phyloP scores from a whole-genome alignment of 306 rosid genomes.

The Echinosophora koreensis region DNA sequence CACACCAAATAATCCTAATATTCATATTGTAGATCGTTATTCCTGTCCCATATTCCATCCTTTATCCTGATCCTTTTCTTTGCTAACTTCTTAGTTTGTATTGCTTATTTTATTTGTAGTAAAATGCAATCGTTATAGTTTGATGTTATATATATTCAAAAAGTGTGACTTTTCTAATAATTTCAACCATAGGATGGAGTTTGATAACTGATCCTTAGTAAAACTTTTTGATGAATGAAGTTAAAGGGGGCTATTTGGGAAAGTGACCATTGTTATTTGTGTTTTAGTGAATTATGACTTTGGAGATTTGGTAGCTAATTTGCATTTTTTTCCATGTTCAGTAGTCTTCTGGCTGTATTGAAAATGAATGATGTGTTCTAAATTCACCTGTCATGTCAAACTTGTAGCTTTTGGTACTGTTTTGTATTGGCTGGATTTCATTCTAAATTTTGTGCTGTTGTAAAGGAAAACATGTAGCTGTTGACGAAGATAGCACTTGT shows the following conservation, averaged over 20 bases:
- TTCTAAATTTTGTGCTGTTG: slow-evolving; percentile 19
- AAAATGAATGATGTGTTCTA: slow-evolving; percentile 6
- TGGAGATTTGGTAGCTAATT: not conserved
- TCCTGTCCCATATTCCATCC: not conserved
- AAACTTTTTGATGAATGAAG: not conserved
- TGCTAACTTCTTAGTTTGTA: not conserved
- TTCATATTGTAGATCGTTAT: slow-evolving; percentile 15
- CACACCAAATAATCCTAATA: not conserved
- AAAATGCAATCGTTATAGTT: too few species aligned
- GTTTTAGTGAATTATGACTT: slow-evolving; percentile 10
- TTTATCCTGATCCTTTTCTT: not conserved
- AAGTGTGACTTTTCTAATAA: too few species aligned
- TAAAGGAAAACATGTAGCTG: slow-evolving; percentile 12
- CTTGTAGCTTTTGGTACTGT: slow-evolving; percentile 20
- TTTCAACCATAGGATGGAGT: slow-evolving; percentile 1
- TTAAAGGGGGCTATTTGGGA: slow-evolving; percentile 17
- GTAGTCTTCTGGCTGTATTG: not conserved
- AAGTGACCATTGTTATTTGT: slow-evolving; percentile 10
- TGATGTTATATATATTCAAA: too few species aligned
- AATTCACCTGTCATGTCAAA: slow-evolving; percentile 3
- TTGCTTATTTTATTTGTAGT: too few species aligned
- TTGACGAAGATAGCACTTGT: slow-evolving; percentile 4
- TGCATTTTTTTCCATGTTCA: slow-evolving; percentile 8
- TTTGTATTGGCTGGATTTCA: slow-evolving; percentile 17
- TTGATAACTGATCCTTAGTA: not conserved